Conservation (phyloP, 106 monocot species). For the Acorus calamus region DNA sequence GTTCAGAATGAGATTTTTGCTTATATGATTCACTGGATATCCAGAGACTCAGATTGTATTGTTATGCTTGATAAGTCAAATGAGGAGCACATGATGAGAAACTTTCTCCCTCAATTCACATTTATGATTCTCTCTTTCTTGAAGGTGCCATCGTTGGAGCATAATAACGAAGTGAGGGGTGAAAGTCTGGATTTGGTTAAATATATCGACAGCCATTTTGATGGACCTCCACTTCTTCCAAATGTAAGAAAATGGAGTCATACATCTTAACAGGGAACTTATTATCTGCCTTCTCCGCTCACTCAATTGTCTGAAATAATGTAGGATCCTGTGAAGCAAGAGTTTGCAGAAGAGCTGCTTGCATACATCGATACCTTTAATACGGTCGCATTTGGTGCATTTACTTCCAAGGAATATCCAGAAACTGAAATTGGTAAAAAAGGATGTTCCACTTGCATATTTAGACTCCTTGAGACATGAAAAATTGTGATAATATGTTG, state of each 20-base stretch:
- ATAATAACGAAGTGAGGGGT: conserved; percentile 65
- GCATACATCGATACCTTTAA: conserved; percentile 53
- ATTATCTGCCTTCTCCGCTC: neutral
- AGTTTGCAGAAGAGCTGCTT: conserved; percentile 70
- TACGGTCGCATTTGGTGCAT: conserved; percentile 11
- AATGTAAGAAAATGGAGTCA: conserved; percentile 27
- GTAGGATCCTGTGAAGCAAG: conserved; percentile 65
- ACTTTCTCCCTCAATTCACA: no score
- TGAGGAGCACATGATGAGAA: no score
- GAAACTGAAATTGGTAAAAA: conserved; percentile 55
- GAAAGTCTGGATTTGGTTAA: conserved; percentile 66
- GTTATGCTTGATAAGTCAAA: no score
- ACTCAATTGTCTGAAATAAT: conserved; percentile 4
- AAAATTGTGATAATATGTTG: neutral
- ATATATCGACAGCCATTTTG: conserved; percentile 56
- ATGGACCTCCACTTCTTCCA: conserved; percentile 54
- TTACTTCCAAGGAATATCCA: conserved; percentile 37
- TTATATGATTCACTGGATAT: no score
- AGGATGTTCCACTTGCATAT: neutral
- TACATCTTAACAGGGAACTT: neutral
- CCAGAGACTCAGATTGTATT: no score
- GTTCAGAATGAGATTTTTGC: no score
- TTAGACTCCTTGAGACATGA: neutral
- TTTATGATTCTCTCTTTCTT: no score
- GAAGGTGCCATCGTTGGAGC: conserved; percentile 65